phyloP scores from a whole-genome alignment of 2,329 filamentous ascomycete species.

The Rhexocercosporidium sp. region DNA sequence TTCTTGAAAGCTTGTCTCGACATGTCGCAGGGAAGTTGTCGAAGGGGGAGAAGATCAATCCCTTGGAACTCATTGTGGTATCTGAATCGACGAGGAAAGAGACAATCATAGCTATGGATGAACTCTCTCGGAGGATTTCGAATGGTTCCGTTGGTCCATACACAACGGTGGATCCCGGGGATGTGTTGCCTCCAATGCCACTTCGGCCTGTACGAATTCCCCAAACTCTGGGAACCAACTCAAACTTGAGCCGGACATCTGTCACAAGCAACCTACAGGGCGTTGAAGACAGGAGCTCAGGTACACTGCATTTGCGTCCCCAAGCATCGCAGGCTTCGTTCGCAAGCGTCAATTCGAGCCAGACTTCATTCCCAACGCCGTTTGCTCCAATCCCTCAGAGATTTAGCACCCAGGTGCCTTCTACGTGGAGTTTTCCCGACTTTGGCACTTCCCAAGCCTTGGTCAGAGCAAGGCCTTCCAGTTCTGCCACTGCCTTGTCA shows the following conservation, averaged over 20 bases:
- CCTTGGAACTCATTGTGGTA: slow-evolving; percentile 16
- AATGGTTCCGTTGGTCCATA: neutral
- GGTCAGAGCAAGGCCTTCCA: slow-evolving; percentile 74
- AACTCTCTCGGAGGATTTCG: slow-evolving; percentile 22
- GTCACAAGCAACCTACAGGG: slow-evolving; percentile 5
- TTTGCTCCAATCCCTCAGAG: slow-evolving; percentile 5
- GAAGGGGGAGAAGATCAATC: slow-evolving; percentile 20
- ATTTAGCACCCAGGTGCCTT: neutral
- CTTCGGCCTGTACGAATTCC: slow-evolving; percentile 15
- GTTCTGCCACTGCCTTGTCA: slow-evolving; percentile 80
- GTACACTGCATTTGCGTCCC: neutral
- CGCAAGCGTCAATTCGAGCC: slow-evolving; percentile 9
- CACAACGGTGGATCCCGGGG: slow-evolving; percentile 19
- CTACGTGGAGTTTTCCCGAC: slow-evolving; percentile 5
- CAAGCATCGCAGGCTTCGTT: neutral
- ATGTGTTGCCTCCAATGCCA: slow-evolving; percentile 29
- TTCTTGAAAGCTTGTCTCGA: slow-evolving; percentile 24
- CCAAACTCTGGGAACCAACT: neutral
- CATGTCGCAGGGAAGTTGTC: slow-evolving; percentile 11
- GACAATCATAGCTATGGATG: slow-evolving; percentile 25
- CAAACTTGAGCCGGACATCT: slow-evolving; percentile 18
- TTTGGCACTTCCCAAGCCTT: slow-evolving; percentile 19
- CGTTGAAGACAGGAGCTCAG: neutral
- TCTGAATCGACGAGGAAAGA: slow-evolving; percentile 27
- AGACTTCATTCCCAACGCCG: slow-evolving; percentile 4